Base-by-base conservation (phyloP, 108 stramenopile species). In the Cyclotella atomus region DNA sequence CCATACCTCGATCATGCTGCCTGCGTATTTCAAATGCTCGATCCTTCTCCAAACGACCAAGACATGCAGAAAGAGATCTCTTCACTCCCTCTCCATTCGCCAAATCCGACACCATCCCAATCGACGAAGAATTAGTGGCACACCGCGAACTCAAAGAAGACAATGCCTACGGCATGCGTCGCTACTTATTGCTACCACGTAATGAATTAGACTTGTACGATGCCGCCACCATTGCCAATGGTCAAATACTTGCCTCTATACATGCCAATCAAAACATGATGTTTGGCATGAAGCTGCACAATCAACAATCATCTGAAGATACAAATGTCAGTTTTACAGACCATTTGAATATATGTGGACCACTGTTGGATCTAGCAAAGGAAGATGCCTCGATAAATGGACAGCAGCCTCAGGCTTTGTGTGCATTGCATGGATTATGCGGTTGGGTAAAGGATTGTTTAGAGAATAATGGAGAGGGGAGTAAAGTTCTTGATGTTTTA, bases 381-480 rank as follows among this genome's bases (percentile, higher is more conserved):
- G 65, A 80, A 36, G 91, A 95, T 81, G 85, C 91, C 10, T 73
- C 73, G 9, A 75, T 71, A 30, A 71, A 92, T 35, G 93, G 89
- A 47, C 89, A 92, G 50, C 93, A 95, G 65, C 84, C 86, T 7
- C 91, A 92, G 54, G 91, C 91, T 6, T 60, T 92, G 44, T 86
- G 88, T 2, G 65, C 87, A 14, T 75, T 95, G 45, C 56, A 80
- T 30, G 93, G 93, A 27, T 75, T 95, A 3, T 88, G 76, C 44
- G 59, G 70, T 0, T 95, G 89, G 89, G 89, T 92, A 1, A 68
- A 27, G n/a, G 28, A 50, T 16, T 82, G 81, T 34, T 62, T 91
- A 21, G 78, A 85, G 7, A 59, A 65, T 10, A 34, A 77, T 20
- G 76, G 73, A n/a, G 61, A 59, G 35, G 73, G 73, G 36, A 83